Conservation (phyloP, 306 rosid genomes). For the Echinosophora koreensis region DNA sequence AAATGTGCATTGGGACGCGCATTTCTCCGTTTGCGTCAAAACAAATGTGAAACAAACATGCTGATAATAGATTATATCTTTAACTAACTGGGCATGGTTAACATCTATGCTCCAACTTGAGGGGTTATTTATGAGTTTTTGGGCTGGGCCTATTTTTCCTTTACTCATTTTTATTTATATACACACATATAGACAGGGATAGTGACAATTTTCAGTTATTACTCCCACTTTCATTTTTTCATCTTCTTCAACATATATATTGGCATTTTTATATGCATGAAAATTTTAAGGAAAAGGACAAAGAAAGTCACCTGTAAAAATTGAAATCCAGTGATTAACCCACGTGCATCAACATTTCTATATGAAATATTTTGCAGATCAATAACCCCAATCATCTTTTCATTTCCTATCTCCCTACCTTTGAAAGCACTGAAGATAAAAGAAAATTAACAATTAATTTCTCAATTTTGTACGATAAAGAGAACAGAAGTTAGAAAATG, state of each 20-base stretch:
- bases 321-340: conserved; percentile 86
- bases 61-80: no score
- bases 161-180: no score
- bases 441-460: neutral
- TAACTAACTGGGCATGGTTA: no score
- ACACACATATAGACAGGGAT: no score
- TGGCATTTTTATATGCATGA: conserved; percentile 8
- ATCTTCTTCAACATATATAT: neutral
- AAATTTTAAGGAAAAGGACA: neutral
- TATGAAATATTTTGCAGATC: conserved; percentile 73
- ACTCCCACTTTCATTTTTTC: neutral
- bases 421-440: conserved; percentile 63
- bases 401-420: conserved; percentile 85
- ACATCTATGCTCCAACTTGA: no score
- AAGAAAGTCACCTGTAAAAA: conserved; percentile 74
- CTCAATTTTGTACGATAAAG: neutral
- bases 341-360: conserved; percentile 82
- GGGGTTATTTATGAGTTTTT: no score
- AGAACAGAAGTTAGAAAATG: neutral
- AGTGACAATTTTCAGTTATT: no score
- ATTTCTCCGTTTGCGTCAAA: no score
- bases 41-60: no score
- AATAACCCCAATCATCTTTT: conserved; percentile 78
- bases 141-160: no score
- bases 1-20: no score